Base-by-base conservation (phyloP, 164 flowering plant species). In the Vitis labrusca region DNA sequence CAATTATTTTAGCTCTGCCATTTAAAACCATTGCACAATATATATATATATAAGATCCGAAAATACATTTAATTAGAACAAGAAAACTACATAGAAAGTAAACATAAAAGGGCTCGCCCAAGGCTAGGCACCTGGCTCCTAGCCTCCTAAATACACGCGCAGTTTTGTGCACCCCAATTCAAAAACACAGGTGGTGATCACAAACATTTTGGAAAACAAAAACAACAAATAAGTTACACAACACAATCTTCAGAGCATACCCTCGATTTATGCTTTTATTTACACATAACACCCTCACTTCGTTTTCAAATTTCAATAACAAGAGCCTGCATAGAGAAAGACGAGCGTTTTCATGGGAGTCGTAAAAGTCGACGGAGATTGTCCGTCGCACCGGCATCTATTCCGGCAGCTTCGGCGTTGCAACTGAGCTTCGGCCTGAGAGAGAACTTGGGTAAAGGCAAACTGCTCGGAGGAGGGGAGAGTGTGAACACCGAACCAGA, bases 381-480 rank as follows among this genome's bases (percentile, higher is more conserved):
- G n/a, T 81, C 81, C 0, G 82, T 78, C 0, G 85, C 89, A 47
- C 80, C 82, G 57, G 65, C 78, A 12, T 84, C 88, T 3, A 81
- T 27, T 15, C 79, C 84, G n/a, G 73, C 77, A 8, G 87, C 93
- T 59, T 84, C 85, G 0, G 79, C 81, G 23, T 80, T 85, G 85
- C 95, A 86, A 60, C 81, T 71, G 32, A 82, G 81, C 78, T 83
- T 89, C 5, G 88, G 84, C 78, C 79, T 83, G 52, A 89, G 14
- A 47, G 87, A 82, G 65, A 90, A 90, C 65, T 77, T 89, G 10
- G 97, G 97, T 81, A 92, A 70, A 30, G 97, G 97, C 82, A 92
- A 76, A 78, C 97, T 88, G 73, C 95, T 92, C 14, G 97, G 94
- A 9, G 88, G 93, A 11, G 91, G 93, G 50, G 94, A 79, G 5